phyloP scores from a whole-genome alignment of 1,284 basidiomycete genomes.

The Hypsizygus ulmarius region DNA sequence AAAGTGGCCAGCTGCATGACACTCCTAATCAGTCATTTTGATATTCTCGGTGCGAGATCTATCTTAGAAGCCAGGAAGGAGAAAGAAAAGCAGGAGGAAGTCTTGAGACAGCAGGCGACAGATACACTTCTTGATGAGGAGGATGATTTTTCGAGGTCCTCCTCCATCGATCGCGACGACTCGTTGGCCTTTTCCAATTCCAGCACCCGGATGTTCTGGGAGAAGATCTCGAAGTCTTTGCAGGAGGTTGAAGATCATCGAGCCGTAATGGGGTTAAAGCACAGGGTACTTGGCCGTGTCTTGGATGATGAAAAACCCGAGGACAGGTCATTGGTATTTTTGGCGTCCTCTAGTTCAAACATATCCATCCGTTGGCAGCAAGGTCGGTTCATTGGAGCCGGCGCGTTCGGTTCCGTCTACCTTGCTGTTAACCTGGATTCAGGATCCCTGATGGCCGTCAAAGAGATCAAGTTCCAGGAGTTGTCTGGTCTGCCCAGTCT shows the following conservation, averaged over 20 bases:
- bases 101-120: slow-evolving; percentile 60
- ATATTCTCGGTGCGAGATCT: slow-evolving; percentile 92
- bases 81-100: slow-evolving; percentile 79
- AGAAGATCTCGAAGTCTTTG: slow-evolving; percentile 60
- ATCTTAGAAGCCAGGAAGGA: slow-evolving; percentile 86
- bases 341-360: slow-evolving; percentile 91
- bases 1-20: slow-evolving; percentile 98
- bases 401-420: slow-evolving; percentile 98
- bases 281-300: slow-evolving; percentile 82
- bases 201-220: slow-evolving; percentile 71
- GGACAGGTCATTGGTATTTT: slow-evolving; percentile 87
- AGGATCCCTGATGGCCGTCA: slow-evolving; percentile 97
- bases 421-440: slow-evolving; percentile 96
- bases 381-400: slow-evolving; percentile 95
- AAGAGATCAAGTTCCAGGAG: slow-evolving; percentile 98
- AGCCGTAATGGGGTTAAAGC: slow-evolving; percentile 59
- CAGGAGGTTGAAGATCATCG: slow-evolving; percentile 64
- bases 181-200: slow-evolving; percentile 53
- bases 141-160: slow-evolving; percentile 41
- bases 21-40: slow-evolving; percentile 94
- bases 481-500: slow-evolving; percentile 78
- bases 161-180: slow-evolving; percentile 32
- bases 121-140: slow-evolving; percentile 49
- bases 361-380: slow-evolving; percentile 99
- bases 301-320: slow-evolving; percentile 90